Conservation (phyloP, 2,329 filamentous ascomycete species). For the Ambrosiella xylebori region DNA sequence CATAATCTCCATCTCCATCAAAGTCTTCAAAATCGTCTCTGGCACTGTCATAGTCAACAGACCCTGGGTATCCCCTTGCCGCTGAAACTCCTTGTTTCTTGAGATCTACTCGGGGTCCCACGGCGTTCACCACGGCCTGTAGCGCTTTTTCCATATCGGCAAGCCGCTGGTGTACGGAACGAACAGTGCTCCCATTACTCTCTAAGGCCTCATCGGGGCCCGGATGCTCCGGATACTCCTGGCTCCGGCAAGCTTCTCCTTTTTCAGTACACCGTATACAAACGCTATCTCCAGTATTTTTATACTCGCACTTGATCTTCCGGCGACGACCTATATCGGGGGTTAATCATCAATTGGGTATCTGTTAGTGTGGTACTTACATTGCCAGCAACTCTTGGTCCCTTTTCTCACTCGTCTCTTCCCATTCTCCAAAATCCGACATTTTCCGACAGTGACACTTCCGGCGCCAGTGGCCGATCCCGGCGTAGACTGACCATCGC, state of each 20-base stretch:
- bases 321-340: conserved; percentile 22
- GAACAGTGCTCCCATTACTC: not conserved
- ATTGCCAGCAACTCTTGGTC: conserved; percentile 43
- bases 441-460: not conserved
- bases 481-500: not conserved
- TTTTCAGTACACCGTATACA: conserved; percentile 32
- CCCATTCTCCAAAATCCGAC: conserved; percentile 6
- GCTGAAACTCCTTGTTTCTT: not conserved
- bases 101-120: not conserved
- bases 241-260: conserved; percentile 27
- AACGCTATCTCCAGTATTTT: conserved; percentile 22
- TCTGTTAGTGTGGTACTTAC: conserved; percentile 21
- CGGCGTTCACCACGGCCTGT: conserved; percentile 7
- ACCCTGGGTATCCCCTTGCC: not conserved
- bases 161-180: conserved; percentile 9
- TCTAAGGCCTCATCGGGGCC: conserved; percentile 10
- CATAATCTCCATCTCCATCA: conserved; percentile 1
- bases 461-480: not conserved
- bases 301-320: conserved; percentile 35
- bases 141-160: conserved; percentile 11
- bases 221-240: conserved; percentile 26
- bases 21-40: not conserved
- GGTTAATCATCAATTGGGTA: not conserved
- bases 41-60: not conserved
- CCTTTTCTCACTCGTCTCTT: conserved; percentile 30